Conservation (phyloP, 2,329 filamentous ascomycete genomes). For the Exophiala bonariae region DNA sequence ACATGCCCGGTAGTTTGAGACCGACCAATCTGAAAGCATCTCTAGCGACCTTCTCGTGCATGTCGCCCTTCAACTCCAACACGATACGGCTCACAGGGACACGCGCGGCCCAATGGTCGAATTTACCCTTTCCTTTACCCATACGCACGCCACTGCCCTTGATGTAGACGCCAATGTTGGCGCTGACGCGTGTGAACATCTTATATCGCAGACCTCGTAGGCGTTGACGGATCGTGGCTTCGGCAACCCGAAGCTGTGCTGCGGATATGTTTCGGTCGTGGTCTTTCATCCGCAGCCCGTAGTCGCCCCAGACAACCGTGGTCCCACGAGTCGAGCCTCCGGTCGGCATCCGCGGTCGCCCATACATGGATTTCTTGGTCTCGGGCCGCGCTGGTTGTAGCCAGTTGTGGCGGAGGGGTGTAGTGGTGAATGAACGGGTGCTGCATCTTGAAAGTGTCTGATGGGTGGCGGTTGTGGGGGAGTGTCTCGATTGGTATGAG, state of each 20-base stretch:
- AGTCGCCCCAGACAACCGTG: conserved; percentile 95
- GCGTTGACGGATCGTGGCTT: conserved; percentile 87
- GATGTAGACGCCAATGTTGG: conserved; percentile 92
- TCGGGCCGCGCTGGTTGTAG: conserved; percentile 78
- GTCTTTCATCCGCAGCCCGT: conserved; percentile 88
- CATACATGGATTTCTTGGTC: conserved; percentile 85
- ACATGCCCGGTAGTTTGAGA: conserved; percentile 83
- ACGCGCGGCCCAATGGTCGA: conserved; percentile 93
- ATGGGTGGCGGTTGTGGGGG: conserved; percentile 37
- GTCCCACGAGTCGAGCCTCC: conserved; percentile 91
- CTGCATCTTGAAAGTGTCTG: conserved; percentile 49
- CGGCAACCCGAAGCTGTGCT: conserved; percentile 81
- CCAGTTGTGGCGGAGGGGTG: conserved; percentile 66
- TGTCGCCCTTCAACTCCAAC: conserved; percentile 85
- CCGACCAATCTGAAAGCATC: conserved; percentile 94
- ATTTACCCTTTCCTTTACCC: conserved; percentile 98
- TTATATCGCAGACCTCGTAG: conserved; percentile 89
- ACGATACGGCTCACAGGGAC: conserved; percentile 88
- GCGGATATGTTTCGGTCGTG: conserved; percentile 90
- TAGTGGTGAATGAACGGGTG: conserved; percentile 66
- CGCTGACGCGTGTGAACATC: conserved; percentile 85
- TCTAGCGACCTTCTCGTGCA: conserved; percentile 91
- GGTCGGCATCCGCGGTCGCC: conserved; percentile 80
- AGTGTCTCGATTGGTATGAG: conserved; percentile 26
- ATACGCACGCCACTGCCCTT: conserved; percentile 97